These are phyloP conservation scores for Athelia sp. DNA, from an alignment of 1,284 basidiomycete genomes.

Conservation along the genomic window DNA sequence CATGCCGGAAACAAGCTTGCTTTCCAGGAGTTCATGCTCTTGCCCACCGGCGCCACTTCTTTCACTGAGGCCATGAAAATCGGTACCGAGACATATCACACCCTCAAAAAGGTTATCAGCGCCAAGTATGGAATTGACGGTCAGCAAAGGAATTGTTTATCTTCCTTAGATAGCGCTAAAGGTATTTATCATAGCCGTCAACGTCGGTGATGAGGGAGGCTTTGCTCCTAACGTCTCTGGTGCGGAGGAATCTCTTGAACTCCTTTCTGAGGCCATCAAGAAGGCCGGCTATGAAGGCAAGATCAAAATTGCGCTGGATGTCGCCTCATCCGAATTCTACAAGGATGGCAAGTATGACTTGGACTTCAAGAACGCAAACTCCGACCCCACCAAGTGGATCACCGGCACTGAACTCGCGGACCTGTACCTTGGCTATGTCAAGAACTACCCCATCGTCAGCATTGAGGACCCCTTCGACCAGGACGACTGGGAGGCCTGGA, in stretches of 20 bases:
- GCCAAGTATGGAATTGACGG: conserved; percentile 99
- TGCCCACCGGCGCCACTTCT: conserved; percentile 86
- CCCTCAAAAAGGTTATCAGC: conserved; percentile 98
- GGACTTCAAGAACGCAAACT: conserved; percentile 99
- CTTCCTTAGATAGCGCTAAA: neutral
- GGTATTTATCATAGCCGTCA: conserved; percentile 65
- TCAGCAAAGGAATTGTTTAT: conserved; percentile 28
- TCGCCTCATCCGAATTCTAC: conserved; percentile 99
- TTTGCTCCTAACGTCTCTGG: conserved; percentile 98
- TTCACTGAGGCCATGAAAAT: conserved; percentile 99
- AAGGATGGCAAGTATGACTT: conserved; percentile 99
- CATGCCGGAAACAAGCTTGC: conserved; percentile 99
- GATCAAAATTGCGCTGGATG: conserved; percentile 98
- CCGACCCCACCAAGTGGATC: conserved; percentile 96
- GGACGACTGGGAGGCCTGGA: conserved; percentile 99
- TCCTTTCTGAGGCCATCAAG: conserved; percentile 93
- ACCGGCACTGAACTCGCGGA: conserved; percentile 91
- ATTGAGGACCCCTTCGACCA: conserved; percentile 99
- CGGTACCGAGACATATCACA: conserved; percentile 98
- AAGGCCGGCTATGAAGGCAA: conserved; percentile 98
- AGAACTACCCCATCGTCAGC: conserved; percentile 95
- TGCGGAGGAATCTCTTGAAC: conserved; percentile 96
- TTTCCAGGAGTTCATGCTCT: conserved; percentile 99
- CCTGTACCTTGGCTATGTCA: conserved; percentile 81
- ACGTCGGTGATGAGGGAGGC: conserved; percentile 99